Base-by-base conservation (phyloP, 2,329 filamentous ascomycete species). In the Diplodia mutila region DNA sequence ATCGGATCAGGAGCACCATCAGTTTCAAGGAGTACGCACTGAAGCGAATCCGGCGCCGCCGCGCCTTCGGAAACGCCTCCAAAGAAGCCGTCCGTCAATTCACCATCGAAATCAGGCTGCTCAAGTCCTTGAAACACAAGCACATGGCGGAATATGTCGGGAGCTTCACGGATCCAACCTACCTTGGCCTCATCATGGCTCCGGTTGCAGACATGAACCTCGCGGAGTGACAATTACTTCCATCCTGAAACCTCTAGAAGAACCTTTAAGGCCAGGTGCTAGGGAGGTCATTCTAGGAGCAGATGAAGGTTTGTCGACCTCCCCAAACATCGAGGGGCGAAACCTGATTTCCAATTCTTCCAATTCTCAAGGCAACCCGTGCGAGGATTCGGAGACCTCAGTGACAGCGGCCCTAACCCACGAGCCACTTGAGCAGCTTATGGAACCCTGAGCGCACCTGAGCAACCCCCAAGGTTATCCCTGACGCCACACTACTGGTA, bases 161-260 rank as follows among this genome's bases (percentile, higher is more conserved):
- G 16, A 77, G 74, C 61, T 79, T 76, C 54, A 78, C 76, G 1
- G 77, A 79, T 37, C 67, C 70, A 3, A 66, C 70, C 6, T 73
- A 71, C 39, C 69, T 78, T 18, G 75, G 73, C 6, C 66, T 80
- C 1, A 64, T 80, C 37, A 74, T 76, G 75, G 67, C 77, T 9
- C 77, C 77, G 1, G 75, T 79, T 52, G 77, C 77, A 1, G 77
- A 79, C 23, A 78, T 74, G 23, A 78, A 75, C 23, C 74, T 79
- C 21, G 70, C 74, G 8, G 69, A 74, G 51, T 34, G 32, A 34
- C 32, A 7, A 34, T 34, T 3, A 1, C 32, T 34, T 12, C 32
- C 11, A 34, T 34, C 32, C 32, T 12, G 32, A 11, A 34, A 12
- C 32, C 32, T 11, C 32, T 34, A 9, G 32, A 34, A 12, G 32